These are phyloP conservation scores for Gymnopilus dilepis DNA, from an alignment of 768 basidiomycete species.

Conservation along the genomic window DNA sequence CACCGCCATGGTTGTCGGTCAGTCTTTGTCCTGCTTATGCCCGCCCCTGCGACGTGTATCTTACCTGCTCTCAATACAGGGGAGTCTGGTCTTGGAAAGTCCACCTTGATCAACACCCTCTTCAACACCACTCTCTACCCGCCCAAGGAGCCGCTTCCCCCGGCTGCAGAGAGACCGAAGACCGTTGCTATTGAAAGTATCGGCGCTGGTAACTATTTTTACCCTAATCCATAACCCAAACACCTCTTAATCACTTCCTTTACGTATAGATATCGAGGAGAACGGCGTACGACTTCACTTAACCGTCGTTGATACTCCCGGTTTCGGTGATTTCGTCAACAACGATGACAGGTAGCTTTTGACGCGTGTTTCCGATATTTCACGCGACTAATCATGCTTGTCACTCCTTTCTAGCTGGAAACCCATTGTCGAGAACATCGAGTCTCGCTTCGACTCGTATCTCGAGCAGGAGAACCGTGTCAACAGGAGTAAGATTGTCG, in stretches of 20 bases:
- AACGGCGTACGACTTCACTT: constrained; percentile 95
- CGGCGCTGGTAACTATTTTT: constrained; percentile 77
- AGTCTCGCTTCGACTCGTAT: constrained; percentile 96
- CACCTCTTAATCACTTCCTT: constrained; percentile 30
- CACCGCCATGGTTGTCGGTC: constrained; percentile 98
- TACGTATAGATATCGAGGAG: constrained; percentile 91
- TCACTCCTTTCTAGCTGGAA: constrained; percentile 75
- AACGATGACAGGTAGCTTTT: constrained; percentile 90
- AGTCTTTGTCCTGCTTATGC: constrained; percentile 40
- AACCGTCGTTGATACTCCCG: constrained; percentile 99
- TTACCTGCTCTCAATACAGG: constrained; percentile 52
- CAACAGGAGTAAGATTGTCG: constrained; percentile 90
- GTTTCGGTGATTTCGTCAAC: constrained; percentile 99
- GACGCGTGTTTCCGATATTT: constrained; percentile 18
- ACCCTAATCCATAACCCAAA: constrained; percentile 27
- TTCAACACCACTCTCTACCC: constrained; percentile 97
- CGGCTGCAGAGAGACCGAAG: constrained; percentile 85
- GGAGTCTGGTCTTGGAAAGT: constrained; percentile 98
- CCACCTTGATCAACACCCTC: constrained; percentile 97
- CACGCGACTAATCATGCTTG: constrained; percentile 22
- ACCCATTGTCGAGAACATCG: constrained; percentile 97
- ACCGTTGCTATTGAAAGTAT: constrained; percentile 99
- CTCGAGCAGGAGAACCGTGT: constrained; percentile 99
- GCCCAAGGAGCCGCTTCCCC: constrained; percentile 82
- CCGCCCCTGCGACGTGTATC: constrained; percentile 29